These are phyloP conservation scores for Leptomonas pyrrhocoris DNA, from an alignment of 208 protist genomes.

Conservation along the genomic window DNA sequence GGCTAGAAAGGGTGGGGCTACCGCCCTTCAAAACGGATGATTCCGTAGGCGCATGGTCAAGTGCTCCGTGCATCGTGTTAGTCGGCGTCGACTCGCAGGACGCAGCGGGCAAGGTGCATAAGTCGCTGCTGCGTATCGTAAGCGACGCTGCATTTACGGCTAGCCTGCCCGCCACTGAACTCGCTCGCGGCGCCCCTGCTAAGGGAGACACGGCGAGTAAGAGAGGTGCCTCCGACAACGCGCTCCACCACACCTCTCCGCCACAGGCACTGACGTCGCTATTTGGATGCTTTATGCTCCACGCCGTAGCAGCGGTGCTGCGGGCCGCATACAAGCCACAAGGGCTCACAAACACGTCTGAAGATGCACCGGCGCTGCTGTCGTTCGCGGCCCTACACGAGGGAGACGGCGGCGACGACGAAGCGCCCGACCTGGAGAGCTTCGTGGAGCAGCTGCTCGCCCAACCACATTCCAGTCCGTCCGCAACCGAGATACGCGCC, in stretches of 20 bases:
- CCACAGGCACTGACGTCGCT: not conserved
- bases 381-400: not conserved
- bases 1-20: conserved; percentile 14
- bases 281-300: conserved; percentile 12
- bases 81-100: conserved; percentile 25
- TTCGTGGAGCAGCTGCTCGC: not conserved
- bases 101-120: conserved; percentile 21
- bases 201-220: not conserved
- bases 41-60: not conserved
- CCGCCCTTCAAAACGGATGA: not conserved
- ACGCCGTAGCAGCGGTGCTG: not conserved
- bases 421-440: not conserved
- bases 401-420: not conserved
- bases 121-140: conserved; percentile 24
- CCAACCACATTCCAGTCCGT: not conserved
- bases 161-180: not conserved
- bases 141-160: conserved; percentile 12
- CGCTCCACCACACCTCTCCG: not conserved
- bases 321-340: not conserved
- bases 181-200: not conserved
- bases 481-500: not conserved
- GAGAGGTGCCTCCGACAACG: not conserved
- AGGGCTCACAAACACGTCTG: not conserved
- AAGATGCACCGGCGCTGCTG: not conserved
- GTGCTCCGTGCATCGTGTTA: conserved; percentile 1